Base-by-base conservation (phyloP, 768 basidiomycete genomes). In the Termitomyces sp. region DNA sequence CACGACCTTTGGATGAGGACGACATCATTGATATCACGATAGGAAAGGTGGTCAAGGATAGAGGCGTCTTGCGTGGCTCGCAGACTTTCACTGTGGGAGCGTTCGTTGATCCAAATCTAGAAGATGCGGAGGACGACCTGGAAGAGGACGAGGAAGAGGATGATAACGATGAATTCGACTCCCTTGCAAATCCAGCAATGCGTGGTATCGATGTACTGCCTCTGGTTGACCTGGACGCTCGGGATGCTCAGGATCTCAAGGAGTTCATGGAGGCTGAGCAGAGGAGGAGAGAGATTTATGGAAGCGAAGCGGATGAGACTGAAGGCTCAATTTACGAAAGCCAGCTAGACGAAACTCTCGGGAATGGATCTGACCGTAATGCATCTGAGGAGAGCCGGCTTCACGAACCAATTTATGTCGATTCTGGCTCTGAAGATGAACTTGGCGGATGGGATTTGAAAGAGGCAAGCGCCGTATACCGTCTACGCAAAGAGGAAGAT, bases 1-100 rank as follows among this genome's bases (percentile, higher is more conserved):
- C 82, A 38, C 80, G 83, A 55, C 79, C 81, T 48, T 74, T 91
- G 43, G 88, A 90, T 65, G 86, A 92, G 68, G 91, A 93, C 71
- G 91, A 94, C 70, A 86, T 92, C 50, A 78, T 93, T 37, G 87
- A 92, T 67, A 74, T 94, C 3, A 74, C 77, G 58, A 85, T 83
- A 11, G 82, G 79, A 11, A 71, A 81, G 62, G 77, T 93, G 46
- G 76, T 90, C 60, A 85, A 83, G 66, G 88, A 93, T 70, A 83
- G 88, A 61, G 91, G 91, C 2, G 81, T 89, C 4, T 74, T 89
- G 46, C 81, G 83, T 50, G 72, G 77, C 15, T 68, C 73, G 29
- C 71, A 72, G 53, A 77, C 73, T 40, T 79, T 77, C 64, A 70
- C 77, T 11, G 81, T 90, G 66, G 88, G 89, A 5, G 76, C 76